Evolutionary conservation across 192 early-diverging fungal genomes (phyloP).

Genomic region (Rhizophagus clarus): DNA sequence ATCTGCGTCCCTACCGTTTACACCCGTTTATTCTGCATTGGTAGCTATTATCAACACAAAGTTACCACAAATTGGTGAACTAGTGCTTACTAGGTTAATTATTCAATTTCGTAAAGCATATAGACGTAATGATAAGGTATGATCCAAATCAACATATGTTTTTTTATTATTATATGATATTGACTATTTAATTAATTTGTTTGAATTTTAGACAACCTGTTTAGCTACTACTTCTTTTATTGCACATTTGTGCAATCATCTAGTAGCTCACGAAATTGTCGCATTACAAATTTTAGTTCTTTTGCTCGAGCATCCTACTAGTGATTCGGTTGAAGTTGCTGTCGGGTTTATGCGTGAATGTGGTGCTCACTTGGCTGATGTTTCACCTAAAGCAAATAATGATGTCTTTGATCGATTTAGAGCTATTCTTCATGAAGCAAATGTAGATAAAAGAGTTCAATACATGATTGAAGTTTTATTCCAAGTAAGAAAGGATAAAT

Average conservation of each 20-base stretch:
- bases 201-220: constrained; percentile 57
- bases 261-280: constrained; percentile 84
- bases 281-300: constrained; percentile 85
- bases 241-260: constrained; percentile 92
- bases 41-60: constrained; percentile 93
- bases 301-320: constrained; percentile 82
- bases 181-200: neutral
- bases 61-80: constrained; percentile 86
- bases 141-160: neutral
- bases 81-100: constrained; percentile 82
- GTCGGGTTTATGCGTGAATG: constrained; percentile 91
- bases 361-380: constrained; percentile 82
- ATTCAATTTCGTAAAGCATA: constrained; percentile 90
- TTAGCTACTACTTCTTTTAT: constrained; percentile 85
- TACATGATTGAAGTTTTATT: constrained; percentile 98
- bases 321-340: constrained; percentile 95
- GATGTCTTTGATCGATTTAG: constrained; percentile 92
- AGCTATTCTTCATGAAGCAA: constrained; percentile 89
- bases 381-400: constrained; percentile 73
- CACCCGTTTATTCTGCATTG: constrained; percentile 87
- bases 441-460: constrained; percentile 92
- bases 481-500: constrained; percentile 92
- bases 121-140: constrained; percentile 86
- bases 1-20: constrained; percentile 83
- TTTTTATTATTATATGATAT: neutral